Evolutionary conservation across 2,329 filamentous ascomycete genomes (phyloP).

Genomic region (Xylariomycetidae sp.): DNA sequence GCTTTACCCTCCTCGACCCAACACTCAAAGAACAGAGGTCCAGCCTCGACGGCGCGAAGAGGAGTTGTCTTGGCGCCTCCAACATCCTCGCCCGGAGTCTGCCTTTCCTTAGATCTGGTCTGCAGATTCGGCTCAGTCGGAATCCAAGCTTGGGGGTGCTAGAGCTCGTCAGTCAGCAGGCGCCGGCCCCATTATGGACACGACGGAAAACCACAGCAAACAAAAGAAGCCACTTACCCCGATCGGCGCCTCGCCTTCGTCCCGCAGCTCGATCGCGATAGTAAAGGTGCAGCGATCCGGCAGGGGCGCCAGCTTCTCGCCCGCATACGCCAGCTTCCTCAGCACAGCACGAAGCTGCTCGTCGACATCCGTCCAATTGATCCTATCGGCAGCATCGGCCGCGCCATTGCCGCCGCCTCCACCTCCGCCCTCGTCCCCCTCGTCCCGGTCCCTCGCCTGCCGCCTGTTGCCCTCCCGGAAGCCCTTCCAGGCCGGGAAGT

Average conservation of each 20-base stretch:
- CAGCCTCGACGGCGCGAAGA: constrained; percentile 49
- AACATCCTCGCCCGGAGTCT: constrained; percentile 27
- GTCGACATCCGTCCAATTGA: constrained; percentile 59
- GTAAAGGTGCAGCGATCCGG: constrained; percentile 69
- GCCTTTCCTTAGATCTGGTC: constrained; percentile 28
- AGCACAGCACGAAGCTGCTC: constrained; percentile 69
- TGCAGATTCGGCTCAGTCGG: constrained; percentile 47
- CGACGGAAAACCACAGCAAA: too few species aligned
- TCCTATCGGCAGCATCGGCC: constrained; percentile 4
- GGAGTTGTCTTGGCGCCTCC: constrained; percentile 41
- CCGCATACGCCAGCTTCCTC: constrained; percentile 55
- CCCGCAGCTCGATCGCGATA: constrained; percentile 67
- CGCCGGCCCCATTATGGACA: too few species aligned
- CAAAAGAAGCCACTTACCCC: constrained; percentile 51
- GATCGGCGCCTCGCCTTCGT: constrained; percentile 54
- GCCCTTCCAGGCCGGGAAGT: constrained; percentile 44
- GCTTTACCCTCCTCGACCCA: constrained; percentile 56
- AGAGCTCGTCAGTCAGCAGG: not conserved
- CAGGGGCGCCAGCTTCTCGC: constrained; percentile 51
- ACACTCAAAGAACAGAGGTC: constrained; percentile 62
- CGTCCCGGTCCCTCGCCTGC: constrained; percentile 20
- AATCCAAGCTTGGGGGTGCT: constrained; percentile 60
- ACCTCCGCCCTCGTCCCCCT: constrained; percentile 16
- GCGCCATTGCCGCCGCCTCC: not conserved
- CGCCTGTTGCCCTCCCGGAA: constrained; percentile 22